These are phyloP conservation scores for Penicillium sp. DNA, from an alignment of 2,329 filamentous ascomycete species.

Conservation along the genomic window DNA sequence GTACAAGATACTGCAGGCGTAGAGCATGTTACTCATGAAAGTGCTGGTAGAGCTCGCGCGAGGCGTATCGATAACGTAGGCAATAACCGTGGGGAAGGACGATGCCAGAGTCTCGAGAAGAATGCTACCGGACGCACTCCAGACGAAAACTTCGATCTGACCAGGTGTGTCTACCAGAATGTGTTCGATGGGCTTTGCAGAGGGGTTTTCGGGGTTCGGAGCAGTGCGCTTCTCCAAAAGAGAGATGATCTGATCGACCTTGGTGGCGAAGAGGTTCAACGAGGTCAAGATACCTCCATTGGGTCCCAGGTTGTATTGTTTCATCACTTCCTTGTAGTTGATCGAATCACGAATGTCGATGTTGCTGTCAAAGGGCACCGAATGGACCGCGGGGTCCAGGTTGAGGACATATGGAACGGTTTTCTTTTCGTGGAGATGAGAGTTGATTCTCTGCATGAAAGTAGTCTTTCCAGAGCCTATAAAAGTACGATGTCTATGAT, in stretches of 20 bases:
- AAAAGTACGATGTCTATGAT: conserved; percentile 6
- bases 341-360: conserved; percentile 99
- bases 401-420: conserved; percentile 93
- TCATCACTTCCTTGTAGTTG: conserved; percentile 99
- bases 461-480: conserved; percentile 96
- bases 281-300: conserved; percentile 97
- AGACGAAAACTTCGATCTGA: conserved; percentile 98
- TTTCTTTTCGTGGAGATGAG: conserved; percentile 79
- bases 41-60: conserved; percentile 90
- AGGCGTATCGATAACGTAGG: conserved; percentile 96
- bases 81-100: conserved; percentile 93
- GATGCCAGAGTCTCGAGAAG: conserved; percentile 89
- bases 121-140: conserved; percentile 94
- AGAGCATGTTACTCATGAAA: conserved; percentile 99
- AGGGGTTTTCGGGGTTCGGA: conserved; percentile 52
- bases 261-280: conserved; percentile 94
- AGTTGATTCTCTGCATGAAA: conserved; percentile 98
- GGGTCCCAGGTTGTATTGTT: conserved; percentile 94
- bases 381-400: conserved; percentile 90
- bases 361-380: conserved; percentile 92
- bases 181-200: conserved; percentile 67
- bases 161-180: conserved; percentile 95
- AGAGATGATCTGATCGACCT: conserved; percentile 90
- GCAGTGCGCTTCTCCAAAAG: conserved; percentile 86
- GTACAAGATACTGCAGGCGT: conserved; percentile 97